Conservation (phyloP, 768 basidiomycete species). For the Neoboletus subvelutipes region DNA sequence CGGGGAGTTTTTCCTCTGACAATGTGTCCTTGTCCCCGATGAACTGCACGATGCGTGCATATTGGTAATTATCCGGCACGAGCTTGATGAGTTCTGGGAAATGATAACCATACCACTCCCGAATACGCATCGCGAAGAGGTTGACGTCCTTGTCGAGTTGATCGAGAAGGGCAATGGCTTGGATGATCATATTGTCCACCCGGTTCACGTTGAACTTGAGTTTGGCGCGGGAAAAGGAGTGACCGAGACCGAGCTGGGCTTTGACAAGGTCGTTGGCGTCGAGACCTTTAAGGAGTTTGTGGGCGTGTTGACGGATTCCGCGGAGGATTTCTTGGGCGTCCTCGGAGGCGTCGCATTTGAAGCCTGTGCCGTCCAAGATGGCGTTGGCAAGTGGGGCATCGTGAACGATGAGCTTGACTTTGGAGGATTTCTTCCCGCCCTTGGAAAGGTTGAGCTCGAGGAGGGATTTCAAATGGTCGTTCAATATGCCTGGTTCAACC, state of each 20-base stretch:
- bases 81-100: conserved; percentile 95
- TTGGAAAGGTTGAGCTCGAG: conserved; percentile 87
- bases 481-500: conserved; percentile 64
- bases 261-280: conserved; percentile 85
- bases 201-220: conserved; percentile 98
- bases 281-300: conserved; percentile 86
- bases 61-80: conserved; percentile 93
- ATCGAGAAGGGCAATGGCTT: conserved; percentile 96
- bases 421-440: conserved; percentile 59
- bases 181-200: conserved; percentile 99
- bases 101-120: conserved; percentile 99
- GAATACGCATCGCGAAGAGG: conserved; percentile 95
- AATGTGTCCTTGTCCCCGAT: conserved; percentile 88
- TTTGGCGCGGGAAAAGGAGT: conserved; percentile 96
- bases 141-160: conserved; percentile 99
- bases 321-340: conserved; percentile 83
- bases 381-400: conserved; percentile 73
- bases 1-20: conserved; percentile 74
- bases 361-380: conserved; percentile 69
- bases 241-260: conserved; percentile 94
- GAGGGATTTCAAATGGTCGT: conserved; percentile 78
- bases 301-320: conserved; percentile 88
- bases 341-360: conserved; percentile 82
- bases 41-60: conserved; percentile 80
- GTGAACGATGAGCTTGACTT: conserved; percentile 74